Base-by-base conservation (phyloP, 257 asterid species). In the Sherardia arvensis region DNA sequence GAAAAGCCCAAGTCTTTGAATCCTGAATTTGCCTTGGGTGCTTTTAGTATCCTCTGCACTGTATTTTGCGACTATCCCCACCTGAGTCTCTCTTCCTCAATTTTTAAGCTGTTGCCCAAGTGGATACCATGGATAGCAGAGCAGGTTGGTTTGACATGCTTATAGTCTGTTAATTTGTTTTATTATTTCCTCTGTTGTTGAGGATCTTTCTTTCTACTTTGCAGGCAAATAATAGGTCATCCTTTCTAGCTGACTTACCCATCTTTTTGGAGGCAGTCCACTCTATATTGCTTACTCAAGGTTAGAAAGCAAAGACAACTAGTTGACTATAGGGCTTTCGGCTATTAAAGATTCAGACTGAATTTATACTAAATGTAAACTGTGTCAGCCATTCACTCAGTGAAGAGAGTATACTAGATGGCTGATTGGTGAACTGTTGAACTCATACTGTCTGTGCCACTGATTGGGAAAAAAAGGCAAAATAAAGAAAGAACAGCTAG, bases 81-180 rank as follows among this genome's bases (percentile, higher is more conserved):
- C 62, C 67, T 77, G 22, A 78, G 75, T 71, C 82, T 87, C 72
- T 79, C 91, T 14, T 59, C 66, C 69, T 22, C 67, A 65, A 77
- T 85, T 76, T 82, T 81, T 68, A 85, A 60, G 81, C 79, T 71
- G 75, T 84, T 87, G 81, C 30, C 69, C 66, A 74, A 76, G 71
- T 92, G 99, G 99, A 78, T 87, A 57, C 80, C 74, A 66, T 92
- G 99, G 99, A 72, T 92, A 72, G 66, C 55, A 71, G 88, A 81
- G 76, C 94, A 89, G 97, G 99, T 89, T 74, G 67, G 77, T 28
- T 61, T 18, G 43, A 5, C 18, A 58, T 14, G 17, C 15, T 29
- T 60, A 43, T 48, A 25, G 47, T 60, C 9, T 4, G 67, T 38
- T 17, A 34, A 33, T 20, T 59, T 57, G 15, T 25, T n/a, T 30